These are phyloP conservation scores for Ilex aquifolium DNA, from an alignment of 257 asterid genomes.

Conservation along the genomic window DNA sequence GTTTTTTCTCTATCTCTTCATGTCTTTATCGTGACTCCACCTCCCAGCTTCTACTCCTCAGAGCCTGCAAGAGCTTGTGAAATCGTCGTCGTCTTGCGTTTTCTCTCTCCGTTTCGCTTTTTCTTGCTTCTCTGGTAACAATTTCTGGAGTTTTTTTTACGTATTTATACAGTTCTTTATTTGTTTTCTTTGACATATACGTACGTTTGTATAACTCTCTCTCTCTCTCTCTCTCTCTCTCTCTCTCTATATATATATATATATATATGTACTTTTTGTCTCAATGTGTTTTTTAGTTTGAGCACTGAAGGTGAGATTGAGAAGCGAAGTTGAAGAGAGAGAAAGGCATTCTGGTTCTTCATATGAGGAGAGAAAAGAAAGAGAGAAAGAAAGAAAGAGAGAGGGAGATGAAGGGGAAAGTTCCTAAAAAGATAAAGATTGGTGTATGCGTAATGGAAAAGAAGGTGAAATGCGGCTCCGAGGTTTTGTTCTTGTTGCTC, in stretches of 20 bases:
- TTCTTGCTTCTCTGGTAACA: constrained; percentile 10
- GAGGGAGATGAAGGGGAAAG: constrained; percentile 31
- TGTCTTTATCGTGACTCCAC: too few relatives aligned
- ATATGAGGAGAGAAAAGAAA: not conserved
- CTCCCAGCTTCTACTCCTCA: not conserved
- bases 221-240: too few relatives aligned
- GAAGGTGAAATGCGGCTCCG: constrained; percentile 99
- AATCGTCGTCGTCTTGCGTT: constrained; percentile 20
- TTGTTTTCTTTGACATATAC: not conserved
- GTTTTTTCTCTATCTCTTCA: too few relatives aligned
- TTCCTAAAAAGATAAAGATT: constrained; percentile 46
- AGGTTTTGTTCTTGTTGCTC: constrained; percentile 58
- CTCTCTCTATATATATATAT: not conserved
- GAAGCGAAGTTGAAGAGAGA: constrained; percentile 14
- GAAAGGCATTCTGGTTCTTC: not conserved
- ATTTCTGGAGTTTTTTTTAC: not conserved
- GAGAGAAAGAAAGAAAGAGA: constrained; percentile 3
- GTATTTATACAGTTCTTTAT: not conserved
- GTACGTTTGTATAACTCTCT: too few relatives aligned
- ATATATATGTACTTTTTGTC: constrained; percentile 1
- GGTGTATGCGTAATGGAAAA: constrained; percentile 99
- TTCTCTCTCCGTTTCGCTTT: not conserved
- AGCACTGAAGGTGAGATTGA: constrained; percentile 20
- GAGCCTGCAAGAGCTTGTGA: too few relatives aligned
- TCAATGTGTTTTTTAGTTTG: constrained; percentile 6